A percentile compares a stretch with the other conserved stretches of the same genome.
Evolutionary conservation across 2,329 filamentous ascomycete genomes (phyloP).

Genomic region (Phaeosphaeriaceae sp.): DNA sequence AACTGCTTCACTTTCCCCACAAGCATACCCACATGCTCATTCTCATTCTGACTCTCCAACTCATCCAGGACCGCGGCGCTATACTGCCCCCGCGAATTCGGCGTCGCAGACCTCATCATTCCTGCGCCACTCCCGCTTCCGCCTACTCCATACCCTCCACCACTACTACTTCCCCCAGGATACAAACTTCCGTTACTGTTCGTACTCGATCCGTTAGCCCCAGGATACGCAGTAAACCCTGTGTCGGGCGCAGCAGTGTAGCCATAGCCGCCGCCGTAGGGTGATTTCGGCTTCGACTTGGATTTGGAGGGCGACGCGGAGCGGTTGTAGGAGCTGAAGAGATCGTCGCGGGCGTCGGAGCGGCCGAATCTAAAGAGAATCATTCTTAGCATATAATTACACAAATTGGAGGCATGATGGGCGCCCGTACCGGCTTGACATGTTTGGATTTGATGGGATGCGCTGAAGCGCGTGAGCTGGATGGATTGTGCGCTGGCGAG

Average conservation of each 20-base stretch:
- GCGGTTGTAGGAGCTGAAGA: constrained; percentile 51
- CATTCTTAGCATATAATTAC: too few relatives aligned
- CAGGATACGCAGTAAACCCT: constrained; percentile 46
- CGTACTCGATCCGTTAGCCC: constrained; percentile 5
- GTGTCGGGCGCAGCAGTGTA: constrained; percentile 21
- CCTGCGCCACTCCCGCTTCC: background rate
- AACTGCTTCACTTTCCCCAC: constrained; percentile 86
- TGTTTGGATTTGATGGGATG: constrained; percentile 8
- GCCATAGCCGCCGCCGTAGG: constrained; percentile 32
- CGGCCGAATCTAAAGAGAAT: constrained; percentile 28
- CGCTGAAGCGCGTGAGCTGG: background rate
- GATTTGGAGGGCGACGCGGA: constrained; percentile 47
- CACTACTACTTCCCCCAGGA: constrained; percentile 7
- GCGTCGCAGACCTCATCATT: constrained; percentile 49
- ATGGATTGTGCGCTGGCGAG: constrained; percentile 1
- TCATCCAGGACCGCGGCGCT: constrained; percentile 90
- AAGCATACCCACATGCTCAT: constrained; percentile 83
- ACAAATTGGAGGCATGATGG: too few relatives aligned
- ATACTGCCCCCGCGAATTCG: constrained; percentile 79
- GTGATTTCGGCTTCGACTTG: constrained; percentile 28
- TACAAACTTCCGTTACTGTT: constrained; percentile 14
- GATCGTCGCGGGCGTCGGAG: constrained; percentile 42
- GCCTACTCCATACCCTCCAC: constrained; percentile 10
- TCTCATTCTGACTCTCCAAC: constrained; percentile 93
- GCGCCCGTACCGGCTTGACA: constrained; percentile 31